Evolutionary conservation across 805 yeast species (phyloP).

Genomic region (Yarrowia osloensis): DNA sequence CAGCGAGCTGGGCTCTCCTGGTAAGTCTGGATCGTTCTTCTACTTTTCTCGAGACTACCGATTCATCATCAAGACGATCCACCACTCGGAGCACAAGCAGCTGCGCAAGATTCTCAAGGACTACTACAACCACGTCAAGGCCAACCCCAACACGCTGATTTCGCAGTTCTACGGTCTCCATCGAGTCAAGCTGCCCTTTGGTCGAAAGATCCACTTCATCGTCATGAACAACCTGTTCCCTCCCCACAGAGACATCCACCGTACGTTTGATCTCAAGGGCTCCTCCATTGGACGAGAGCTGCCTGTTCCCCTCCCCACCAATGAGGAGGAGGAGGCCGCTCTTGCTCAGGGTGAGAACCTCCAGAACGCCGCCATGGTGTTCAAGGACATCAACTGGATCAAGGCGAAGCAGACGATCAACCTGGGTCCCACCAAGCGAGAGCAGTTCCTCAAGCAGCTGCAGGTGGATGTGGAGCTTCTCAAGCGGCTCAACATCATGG

Average conservation of each 20-base stretch:
- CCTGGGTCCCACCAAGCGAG: conserved; percentile 71
- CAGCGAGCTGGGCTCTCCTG: conserved; percentile 92
- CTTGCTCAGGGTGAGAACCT: conserved; percentile 31
- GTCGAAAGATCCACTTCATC: conserved; percentile 82
- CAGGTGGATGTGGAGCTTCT: conserved; percentile 72
- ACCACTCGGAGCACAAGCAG: conserved; percentile 87
- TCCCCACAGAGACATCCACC: conserved; percentile 82
- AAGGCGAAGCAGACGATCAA: conserved; percentile 62
- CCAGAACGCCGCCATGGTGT: conserved; percentile 47
- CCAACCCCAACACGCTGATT: conserved; percentile 82
- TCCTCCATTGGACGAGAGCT: conserved; percentile 74
- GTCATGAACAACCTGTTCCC: conserved; percentile 98
- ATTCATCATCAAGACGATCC: conserved; percentile 94
- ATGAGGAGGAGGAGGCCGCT: conserved; percentile 28
- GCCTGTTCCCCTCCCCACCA: conserved; percentile 35
- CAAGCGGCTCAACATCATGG: conserved; percentile 84
- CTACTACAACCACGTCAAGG: conserved; percentile 77
- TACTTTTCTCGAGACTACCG: conserved; percentile 92
- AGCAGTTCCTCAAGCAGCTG: conserved; percentile 66
- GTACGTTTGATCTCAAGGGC: conserved; percentile 89
- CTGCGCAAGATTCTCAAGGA: conserved; percentile 70
- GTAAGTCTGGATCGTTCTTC: conserved; percentile 94
- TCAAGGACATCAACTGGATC: conserved; percentile 89
- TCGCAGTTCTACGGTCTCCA: conserved; percentile 97
- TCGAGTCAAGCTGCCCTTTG: conserved; percentile 83